Evolutionary conservation across 345 rosid genomes (phyloP).

Genomic region (Aquilaria sinensis): DNA sequence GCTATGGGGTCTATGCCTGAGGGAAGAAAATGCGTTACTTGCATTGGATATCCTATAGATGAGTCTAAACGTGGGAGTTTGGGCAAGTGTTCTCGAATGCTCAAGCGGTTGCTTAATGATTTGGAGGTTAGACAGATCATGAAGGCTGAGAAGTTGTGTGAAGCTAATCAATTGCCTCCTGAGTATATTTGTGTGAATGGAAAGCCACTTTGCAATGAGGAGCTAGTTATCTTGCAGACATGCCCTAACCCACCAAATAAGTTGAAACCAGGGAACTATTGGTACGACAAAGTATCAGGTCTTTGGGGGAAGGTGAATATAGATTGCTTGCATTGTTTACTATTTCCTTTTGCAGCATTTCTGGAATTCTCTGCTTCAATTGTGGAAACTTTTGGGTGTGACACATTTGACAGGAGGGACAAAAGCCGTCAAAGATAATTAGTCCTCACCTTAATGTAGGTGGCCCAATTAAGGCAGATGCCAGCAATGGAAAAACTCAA

Average conservation of each 20-base stretch:
- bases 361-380: neutral
- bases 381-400: slow-evolving; percentile 20
- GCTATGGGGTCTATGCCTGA: slow-evolving; percentile 99
- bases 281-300: slow-evolving; percentile 99
- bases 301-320: slow-evolving; percentile 97
- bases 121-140: slow-evolving; percentile 88
- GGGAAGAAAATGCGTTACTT: slow-evolving; percentile 96
- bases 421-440: slow-evolving; percentile 83
- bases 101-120: slow-evolving; percentile 82
- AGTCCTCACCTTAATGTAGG: slow-evolving; percentile 95
- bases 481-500: slow-evolving; percentile 92
- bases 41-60: slow-evolving; percentile 79
- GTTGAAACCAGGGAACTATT: slow-evolving; percentile 91
- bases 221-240: slow-evolving; percentile 67
- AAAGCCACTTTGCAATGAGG: slow-evolving; percentile 71
- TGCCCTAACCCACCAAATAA: slow-evolving; percentile 87
- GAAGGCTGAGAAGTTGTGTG: slow-evolving; percentile 93
- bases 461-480: slow-evolving; percentile 65
- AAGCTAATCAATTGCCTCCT: slow-evolving; percentile 86
- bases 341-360: slow-evolving; percentile 9
- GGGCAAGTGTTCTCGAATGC: slow-evolving; percentile 94
- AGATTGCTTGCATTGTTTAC: slow-evolving; percentile 4
- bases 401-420: slow-evolving; percentile 74
- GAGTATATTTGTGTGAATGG: slow-evolving; percentile 87
- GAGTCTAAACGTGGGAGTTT: slow-evolving; percentile 65